Base-by-base conservation (phyloP, 2,329 filamentous ascomycete genomes). In the Domatiomyces globalis region DNA sequence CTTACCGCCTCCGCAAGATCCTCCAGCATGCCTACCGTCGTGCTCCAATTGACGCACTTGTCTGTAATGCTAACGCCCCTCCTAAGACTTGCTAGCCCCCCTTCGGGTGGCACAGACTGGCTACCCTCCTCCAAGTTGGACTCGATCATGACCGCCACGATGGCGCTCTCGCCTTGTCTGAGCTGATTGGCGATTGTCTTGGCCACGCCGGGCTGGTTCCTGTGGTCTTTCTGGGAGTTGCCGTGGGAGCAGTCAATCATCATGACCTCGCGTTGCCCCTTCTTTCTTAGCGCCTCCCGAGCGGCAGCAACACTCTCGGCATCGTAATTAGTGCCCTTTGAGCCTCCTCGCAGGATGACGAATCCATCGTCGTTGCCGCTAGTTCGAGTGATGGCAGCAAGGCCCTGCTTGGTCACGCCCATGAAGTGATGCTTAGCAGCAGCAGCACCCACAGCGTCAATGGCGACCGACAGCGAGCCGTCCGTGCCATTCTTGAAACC, bases 401-500 rank as follows among this genome's bases (percentile, higher is more conserved):
- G 82, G 59, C 92, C 92, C 20, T 89, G 89, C 75, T 96, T 96
- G 19, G 92, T 96, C 59, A 96, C 90, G 5, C 88, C 94, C 61
- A 98, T 77, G 77, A 98, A 96, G 74, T 95, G 88, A 65, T 98
- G 92, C 15, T 87, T 87, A 65, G 94, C 87, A 66, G 79, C 82
- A 48, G 94, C 90, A 15, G 92, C 87, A 56, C 89, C 88, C 66
- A 96, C 95, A 48, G 92, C 92, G 66, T 98, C 92, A 61, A 96
- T 87, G 10, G 92, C 89, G 3, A 96, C 89, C 51, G 83, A 79
- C 46, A 96, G 73, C 7, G 83, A 84, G 49, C 92, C 92, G 66
- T 98, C 92, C 29, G 92, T 98, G 58, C 92, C 92, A 70, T 98
- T 98, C 79, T 98, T 98, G 84, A 98, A 98, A 49, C 92, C 92